These are phyloP conservation scores for Linaria vulgaris DNA, from an alignment of 257 asterid species.

Conservation along the genomic window DNA sequence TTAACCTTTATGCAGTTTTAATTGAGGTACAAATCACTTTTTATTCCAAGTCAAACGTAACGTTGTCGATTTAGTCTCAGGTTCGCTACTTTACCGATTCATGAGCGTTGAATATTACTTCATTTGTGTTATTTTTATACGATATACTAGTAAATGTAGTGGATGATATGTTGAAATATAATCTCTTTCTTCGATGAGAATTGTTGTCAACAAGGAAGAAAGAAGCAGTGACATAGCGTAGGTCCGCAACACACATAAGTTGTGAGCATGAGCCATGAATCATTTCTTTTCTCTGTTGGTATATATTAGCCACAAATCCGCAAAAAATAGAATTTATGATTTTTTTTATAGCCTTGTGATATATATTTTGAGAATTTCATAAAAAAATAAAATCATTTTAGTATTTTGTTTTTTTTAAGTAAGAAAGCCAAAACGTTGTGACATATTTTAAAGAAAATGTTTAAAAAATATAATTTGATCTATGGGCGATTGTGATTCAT, in stretches of 20 bases:
- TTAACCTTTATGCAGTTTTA: slow-evolving; percentile 28
- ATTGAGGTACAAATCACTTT: slow-evolving; percentile 22
- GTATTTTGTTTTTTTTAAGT: no score
- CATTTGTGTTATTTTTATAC: slow-evolving; percentile 10
- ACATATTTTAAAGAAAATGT: no score
- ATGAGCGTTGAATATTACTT: slow-evolving; percentile 31
- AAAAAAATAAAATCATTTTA: no score
- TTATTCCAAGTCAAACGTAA: slow-evolving; percentile 31
- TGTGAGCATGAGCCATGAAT: no score
- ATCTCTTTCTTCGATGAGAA: not conserved
- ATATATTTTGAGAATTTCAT: no score
- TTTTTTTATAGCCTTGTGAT: no score
- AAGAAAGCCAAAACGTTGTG: no score
- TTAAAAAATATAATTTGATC: no score
- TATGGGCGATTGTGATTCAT: no score
- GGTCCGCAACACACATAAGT: slow-evolving; percentile 28
- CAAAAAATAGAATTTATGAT: no score
- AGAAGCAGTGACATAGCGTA: slow-evolving; percentile 19
- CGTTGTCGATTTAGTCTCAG: slow-evolving; percentile 22
- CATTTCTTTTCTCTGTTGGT: no score
- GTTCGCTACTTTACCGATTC: slow-evolving; percentile 12
- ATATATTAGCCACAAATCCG: no score
- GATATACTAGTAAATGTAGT: slow-evolving; percentile 19
- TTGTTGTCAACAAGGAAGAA: slow-evolving; percentile 31
- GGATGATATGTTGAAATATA: slow-evolving; percentile 2